Base-by-base conservation (phyloP, 2,329 filamentous ascomycete species). In the Gnomoniopsis sp. region DNA sequence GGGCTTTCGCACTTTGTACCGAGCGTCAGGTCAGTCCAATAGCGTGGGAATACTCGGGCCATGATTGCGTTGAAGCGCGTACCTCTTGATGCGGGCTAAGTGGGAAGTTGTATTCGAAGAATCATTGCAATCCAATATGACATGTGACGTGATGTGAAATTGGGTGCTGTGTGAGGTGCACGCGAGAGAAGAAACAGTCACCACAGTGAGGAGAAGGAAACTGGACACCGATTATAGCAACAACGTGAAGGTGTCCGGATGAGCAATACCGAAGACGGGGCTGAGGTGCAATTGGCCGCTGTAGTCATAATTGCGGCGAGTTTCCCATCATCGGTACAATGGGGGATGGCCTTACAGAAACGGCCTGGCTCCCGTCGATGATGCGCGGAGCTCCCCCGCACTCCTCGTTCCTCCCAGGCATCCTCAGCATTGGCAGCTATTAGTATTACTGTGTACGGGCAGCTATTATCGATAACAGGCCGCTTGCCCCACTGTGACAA, bases 1-100 rank as follows among this genome's bases (percentile, higher is more conserved):
- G 65, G 67, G 66, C 55, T 22, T 41, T n/a, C 30, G 60, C 49
- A 58, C 59, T 61, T 51, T 12, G 10, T n/a, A 41, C 33, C 10
- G n/a, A 47, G 23, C 19, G 44, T 49, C 19, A 48, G 53, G 51
- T 21, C 19, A 49, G 26, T 30, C n/a, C 7, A 14, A 30, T 17
- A 43, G 21, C 30, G 41, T 22, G 17, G 22, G 51, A 12, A 6
- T 12, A 30, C 3, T n/a, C 12, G 21, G 22, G 17, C 36, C 8
- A 22, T 34, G 4, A n/a, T 2, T 8, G 23, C 15, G 19, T 12
- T 30, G 23, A 26, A 46, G 23, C 19, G 8, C 38, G 11, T 53
- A 53, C 51, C 51, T 53, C 38, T 21, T 11, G 36, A 53, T 30
- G 38, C 26, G 51, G 12, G 15, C 15, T 15, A 34, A 21, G 6